phyloP scores from a whole-genome alignment of 2,329 filamentous ascomycete species.

The Thermothelomyces thermophilus region DNA sequence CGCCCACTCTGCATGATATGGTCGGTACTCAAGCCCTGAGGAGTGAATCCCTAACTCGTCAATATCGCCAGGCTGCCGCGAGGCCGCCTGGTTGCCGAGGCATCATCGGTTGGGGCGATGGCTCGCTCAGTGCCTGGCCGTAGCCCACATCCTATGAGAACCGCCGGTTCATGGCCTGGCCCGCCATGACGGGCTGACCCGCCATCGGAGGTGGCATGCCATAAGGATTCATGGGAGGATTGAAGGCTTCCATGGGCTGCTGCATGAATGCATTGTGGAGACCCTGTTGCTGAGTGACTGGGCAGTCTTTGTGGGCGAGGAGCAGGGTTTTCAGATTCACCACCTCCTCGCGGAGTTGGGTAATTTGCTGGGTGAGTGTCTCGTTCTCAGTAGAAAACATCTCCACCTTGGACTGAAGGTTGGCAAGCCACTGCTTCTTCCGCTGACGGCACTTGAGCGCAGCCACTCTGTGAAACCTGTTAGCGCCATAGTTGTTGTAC shows the following conservation, averaged over 20 bases:
- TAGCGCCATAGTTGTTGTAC: background rate
- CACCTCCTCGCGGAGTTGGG: constrained; percentile 81
- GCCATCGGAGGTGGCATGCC: constrained; percentile 48
- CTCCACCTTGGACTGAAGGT: constrained; percentile 90
- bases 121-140: background rate
- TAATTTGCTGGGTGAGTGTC: constrained; percentile 73
- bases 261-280: constrained; percentile 54
- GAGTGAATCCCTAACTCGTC: background rate
- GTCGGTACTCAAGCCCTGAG: no score
- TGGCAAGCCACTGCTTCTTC: constrained; percentile 98
- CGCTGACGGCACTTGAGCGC: constrained; percentile 94
- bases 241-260: constrained; percentile 48
- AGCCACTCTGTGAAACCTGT: constrained; percentile 60
- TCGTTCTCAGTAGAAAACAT: constrained; percentile 91
- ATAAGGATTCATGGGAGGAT: constrained; percentile 53
- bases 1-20: no score
- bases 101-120: background rate
- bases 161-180: constrained; percentile 48
- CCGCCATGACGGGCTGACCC: constrained; percentile 37
- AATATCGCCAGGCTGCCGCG: background rate
- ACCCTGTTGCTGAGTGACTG: constrained; percentile 81
- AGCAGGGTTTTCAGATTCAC: constrained; percentile 90
- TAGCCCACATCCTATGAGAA: constrained; percentile 43
- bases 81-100: background rate
- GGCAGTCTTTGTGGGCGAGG: constrained; percentile 92